Evolutionary conservation across 2,329 filamentous ascomycete genomes (phyloP), one percentile per base, ranked within the genome.

Genomic region (Aspergillus cejpii): DNA sequence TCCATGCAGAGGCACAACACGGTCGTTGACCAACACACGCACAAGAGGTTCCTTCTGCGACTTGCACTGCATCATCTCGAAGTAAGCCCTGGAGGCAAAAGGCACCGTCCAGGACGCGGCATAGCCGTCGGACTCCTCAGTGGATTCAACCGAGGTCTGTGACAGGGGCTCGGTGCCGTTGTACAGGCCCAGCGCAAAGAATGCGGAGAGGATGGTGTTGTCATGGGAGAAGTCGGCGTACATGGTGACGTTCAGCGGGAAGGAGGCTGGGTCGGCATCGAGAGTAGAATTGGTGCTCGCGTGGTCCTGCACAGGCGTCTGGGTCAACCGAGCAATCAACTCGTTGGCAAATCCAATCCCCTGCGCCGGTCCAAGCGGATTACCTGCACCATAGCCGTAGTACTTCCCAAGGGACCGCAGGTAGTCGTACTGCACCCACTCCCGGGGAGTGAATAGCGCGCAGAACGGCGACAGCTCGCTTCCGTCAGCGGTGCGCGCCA

Each of bases 161-260:
- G 76, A 73, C 19, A 84, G 68, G 8, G 75, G 70, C 11, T 62
- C 58, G 0, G 80, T 87, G 34, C 66, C 68, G 54, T 89, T 85
- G 68, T 88, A 94, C 20, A 95, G 69, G 0, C 88, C 86, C 51
- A 96, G 61, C 0, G 88, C 87, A 4, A 80, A 81, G 60, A 85
- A 85, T 5, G 94, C 80, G 6, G 78, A 77, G 23, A 79, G 80
- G 81, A 96, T 88, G 60, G 85, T 82, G 64, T 94, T 95, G 67
- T 96, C 90, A 66, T 96, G 90, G 51, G 83, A 87, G 61, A 96
- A 95, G 66, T 96, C 90, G 0, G 87, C 89, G 59, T 94, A 96
- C 1, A 95, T 68, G 8, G 69, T 69, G 34, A 71, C 67, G 49
- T 77, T 74, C 0, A 94, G 70, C 0, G 90, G 89, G 58, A 95